These are phyloP conservation scores for Eimeria acervulina DNA, from an alignment of 169 alveolate genomes.

Conservation along the genomic window DNA sequence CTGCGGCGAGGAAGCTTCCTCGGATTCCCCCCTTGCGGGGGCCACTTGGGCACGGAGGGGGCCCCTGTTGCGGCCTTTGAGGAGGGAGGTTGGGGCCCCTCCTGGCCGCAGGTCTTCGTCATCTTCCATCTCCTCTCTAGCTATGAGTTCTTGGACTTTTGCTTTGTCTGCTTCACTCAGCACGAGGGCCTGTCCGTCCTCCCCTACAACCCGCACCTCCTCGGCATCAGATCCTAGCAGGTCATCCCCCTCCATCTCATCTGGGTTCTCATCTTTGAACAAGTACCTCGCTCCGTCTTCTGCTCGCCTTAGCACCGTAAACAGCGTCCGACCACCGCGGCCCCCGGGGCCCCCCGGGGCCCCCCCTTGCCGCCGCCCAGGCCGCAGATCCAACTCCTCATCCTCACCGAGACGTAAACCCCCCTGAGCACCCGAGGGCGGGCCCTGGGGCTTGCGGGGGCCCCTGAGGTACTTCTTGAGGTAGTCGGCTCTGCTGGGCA, in stretches of 20 bases:
- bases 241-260: not conserved
- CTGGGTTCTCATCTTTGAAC: not conserved
- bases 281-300: slow-evolving; percentile 40
- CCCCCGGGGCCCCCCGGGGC: slow-evolving; percentile 1
- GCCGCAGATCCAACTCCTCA: not conserved
- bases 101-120: not conserved
- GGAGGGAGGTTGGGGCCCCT: not conserved
- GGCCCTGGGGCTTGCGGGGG: slow-evolving; percentile 31
- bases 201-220: slow-evolving; percentile 69
- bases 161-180: slow-evolving; percentile 50
- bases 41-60: not conserved
- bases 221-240: slow-evolving; percentile 45
- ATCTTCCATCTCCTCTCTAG: slow-evolving; percentile 26
- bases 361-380: not conserved
- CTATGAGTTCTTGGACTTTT: slow-evolving; percentile 33
- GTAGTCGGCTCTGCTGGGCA: slow-evolving; percentile 56
- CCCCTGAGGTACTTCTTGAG: slow-evolving; percentile 71
- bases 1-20: not conserved
- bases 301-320: slow-evolving; percentile 37
- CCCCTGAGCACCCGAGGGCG: slow-evolving; percentile 5
- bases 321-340: slow-evolving; percentile 24
- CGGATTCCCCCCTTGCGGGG: slow-evolving; percentile 1
- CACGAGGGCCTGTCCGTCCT: slow-evolving; percentile 53
- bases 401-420: slow-evolving; percentile 40
- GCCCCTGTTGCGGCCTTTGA: not conserved